Conservation (phyloP, 1,284 basidiomycete genomes). For the Ustilago vetiveriae region DNA sequence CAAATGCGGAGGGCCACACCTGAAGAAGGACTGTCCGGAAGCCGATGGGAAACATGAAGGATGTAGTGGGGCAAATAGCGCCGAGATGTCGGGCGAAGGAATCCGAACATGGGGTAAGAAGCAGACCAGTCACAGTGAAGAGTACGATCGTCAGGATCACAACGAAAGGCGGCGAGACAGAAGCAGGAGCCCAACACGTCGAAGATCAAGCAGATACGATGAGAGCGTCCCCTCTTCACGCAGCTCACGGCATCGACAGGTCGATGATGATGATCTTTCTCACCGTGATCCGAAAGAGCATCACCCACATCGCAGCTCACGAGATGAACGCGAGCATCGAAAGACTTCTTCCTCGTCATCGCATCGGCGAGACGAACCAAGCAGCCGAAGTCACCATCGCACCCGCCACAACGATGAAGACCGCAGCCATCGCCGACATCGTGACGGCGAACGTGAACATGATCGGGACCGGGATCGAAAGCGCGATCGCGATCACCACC, state of each 20-base stretch:
- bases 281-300: not conserved
- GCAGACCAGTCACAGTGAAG: not conserved
- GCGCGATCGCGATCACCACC: not conserved
- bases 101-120: constrained; percentile 1
- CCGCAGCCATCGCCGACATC: constrained; percentile 4
- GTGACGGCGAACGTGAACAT: constrained; percentile 1
- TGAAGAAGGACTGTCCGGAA: constrained; percentile 65
- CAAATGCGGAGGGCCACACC: constrained; percentile 72
- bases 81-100: not conserved
- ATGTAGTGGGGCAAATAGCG: constrained; percentile 18
- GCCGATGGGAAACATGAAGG: constrained; percentile 14
- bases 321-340: constrained; percentile 6
- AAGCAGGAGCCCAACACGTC: constrained; percentile 14
- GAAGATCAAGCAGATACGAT: constrained; percentile 8
- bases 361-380: constrained; percentile 8
- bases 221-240: not conserved
- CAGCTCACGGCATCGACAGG: constrained; percentile 3
- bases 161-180: constrained; percentile 5
- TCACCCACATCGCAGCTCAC: not conserved
- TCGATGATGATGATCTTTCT: constrained; percentile 4
- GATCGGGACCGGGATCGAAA: not conserved
- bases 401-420: not conserved
- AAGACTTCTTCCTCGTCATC: constrained; percentile 1
- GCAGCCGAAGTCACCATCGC: constrained; percentile 4
- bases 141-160: not conserved